A percentile compares a stretch with the other conserved stretches of the same genome.
Conservation (phyloP, 2,329 filamentous ascomycete genomes). For the Ophiostoma quercus region DNA sequence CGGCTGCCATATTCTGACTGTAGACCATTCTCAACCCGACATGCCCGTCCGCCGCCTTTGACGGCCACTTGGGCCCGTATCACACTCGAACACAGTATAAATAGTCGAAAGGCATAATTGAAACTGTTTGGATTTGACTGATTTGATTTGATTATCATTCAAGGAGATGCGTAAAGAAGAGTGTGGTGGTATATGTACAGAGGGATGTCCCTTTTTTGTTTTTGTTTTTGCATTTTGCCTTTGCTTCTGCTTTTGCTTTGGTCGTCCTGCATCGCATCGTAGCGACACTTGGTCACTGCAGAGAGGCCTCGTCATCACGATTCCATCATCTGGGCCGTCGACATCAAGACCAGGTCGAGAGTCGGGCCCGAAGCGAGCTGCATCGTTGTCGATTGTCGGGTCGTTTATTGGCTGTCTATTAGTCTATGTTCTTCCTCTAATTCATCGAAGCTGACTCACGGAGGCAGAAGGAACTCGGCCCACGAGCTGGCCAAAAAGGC, state of each 20-base stretch:
- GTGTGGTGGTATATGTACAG: conserved; percentile 15
- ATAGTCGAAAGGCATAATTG: too few relatives aligned
- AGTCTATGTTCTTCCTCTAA: not conserved
- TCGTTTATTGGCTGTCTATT: conserved; percentile 14
- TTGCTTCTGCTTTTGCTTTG: not conserved
- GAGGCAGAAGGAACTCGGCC: conserved; percentile 54
- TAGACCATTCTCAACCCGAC: not conserved
- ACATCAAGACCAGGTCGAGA: not conserved
- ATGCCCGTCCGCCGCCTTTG: too few relatives aligned
- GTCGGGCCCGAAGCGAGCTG: not conserved
- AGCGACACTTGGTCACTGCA: not conserved
- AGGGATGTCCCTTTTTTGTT: not conserved
- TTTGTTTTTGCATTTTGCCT: too few relatives aligned
- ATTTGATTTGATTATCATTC: not conserved
- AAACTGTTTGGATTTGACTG: too few relatives aligned
- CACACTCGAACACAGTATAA: too few relatives aligned
- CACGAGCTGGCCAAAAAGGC: conserved; percentile 56
- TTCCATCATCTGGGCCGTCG: not conserved
- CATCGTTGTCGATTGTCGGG: not conserved
- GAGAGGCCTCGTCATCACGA: not conserved
- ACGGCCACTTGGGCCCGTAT: too few relatives aligned
- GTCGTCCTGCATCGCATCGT: not conserved
- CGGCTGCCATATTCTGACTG: not conserved
- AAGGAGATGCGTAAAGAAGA: not conserved
- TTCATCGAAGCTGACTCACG: conserved; percentile 31